Conservation (phyloP, 768 basidiomycete genomes). For the Suillus americanus region DNA sequence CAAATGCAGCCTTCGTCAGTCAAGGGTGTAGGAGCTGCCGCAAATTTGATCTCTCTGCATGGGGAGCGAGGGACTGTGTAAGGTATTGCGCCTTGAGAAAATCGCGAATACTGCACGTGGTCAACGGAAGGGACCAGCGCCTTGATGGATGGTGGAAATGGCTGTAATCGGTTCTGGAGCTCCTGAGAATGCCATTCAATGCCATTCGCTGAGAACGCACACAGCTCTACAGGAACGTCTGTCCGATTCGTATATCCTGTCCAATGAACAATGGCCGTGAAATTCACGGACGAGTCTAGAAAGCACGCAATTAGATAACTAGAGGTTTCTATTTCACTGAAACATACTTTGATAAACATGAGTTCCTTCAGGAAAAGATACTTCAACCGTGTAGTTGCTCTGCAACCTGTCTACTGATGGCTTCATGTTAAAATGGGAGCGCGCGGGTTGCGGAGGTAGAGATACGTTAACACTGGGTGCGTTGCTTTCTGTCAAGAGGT, state of each 20-base stretch:
- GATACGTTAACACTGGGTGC: not conserved
- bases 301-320: not conserved
- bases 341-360: not conserved
- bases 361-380: not conserved
- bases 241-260: slow-evolving; percentile 16
- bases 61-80: not conserved
- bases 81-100: too few species aligned
- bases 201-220: not conserved
- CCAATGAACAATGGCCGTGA: slow-evolving; percentile 10
- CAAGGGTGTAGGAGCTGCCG: not conserved
- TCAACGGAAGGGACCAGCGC: not conserved
- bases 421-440: not conserved
- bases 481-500: not conserved
- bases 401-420: not conserved
- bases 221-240: not conserved
- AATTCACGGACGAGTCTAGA: slow-evolving; percentile 1
- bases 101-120: not conserved
- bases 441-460: not conserved
- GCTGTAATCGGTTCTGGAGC: not conserved
- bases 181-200: slow-evolving; percentile 12
- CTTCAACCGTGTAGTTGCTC: slow-evolving; percentile 8
- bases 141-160: not conserved
- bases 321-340: not conserved
- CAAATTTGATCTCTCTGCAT: slow-evolving; percentile 8
- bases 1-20: not conserved